Evolutionary conservation across 495 filamentous ascomycete genomes (phyloP).

Genomic region (Xylaria telfairii): DNA sequence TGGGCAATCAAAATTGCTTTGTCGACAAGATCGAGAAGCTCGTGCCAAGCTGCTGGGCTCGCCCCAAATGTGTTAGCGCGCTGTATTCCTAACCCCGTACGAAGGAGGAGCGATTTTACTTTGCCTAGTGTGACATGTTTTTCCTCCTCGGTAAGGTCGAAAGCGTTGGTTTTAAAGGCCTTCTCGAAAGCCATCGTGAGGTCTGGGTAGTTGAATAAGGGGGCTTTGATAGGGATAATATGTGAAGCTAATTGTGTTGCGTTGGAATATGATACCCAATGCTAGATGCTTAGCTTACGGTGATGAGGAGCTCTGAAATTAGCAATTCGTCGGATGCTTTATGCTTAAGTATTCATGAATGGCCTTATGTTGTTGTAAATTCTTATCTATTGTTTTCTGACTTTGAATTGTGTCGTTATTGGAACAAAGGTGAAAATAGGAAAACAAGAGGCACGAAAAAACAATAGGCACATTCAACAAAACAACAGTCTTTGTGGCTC

Average conservation of each 20-base stretch:
- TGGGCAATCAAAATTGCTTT: slow-evolving; percentile 29
- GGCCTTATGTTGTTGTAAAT: neutral
- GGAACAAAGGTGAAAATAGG: neutral
- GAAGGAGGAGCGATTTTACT: neutral
- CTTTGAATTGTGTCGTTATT: neutral
- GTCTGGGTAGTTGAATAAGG: neutral
- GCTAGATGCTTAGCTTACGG: neutral
- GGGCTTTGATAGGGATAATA: neutral
- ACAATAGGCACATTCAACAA: neutral
- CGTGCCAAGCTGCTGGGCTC: neutral
- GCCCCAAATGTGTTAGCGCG: neutral
- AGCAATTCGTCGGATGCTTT: neutral
- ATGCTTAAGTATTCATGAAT: neutral
- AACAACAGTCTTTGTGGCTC: neutral
- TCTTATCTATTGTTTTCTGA: neutral
- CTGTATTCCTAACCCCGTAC: neutral
- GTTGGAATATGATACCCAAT: neutral
- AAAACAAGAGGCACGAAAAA: neutral
- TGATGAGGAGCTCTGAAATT: neutral
- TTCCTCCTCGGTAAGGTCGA: slow-evolving; percentile 2
- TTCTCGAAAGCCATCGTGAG: neutral
- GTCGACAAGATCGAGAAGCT: neutral
- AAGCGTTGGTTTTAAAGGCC: neutral
- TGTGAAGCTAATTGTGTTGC: neutral
- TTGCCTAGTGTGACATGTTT: neutral